Base-by-base conservation (phyloP, 129 eudicot genomes). In the Centaurea solstitialis region DNA sequence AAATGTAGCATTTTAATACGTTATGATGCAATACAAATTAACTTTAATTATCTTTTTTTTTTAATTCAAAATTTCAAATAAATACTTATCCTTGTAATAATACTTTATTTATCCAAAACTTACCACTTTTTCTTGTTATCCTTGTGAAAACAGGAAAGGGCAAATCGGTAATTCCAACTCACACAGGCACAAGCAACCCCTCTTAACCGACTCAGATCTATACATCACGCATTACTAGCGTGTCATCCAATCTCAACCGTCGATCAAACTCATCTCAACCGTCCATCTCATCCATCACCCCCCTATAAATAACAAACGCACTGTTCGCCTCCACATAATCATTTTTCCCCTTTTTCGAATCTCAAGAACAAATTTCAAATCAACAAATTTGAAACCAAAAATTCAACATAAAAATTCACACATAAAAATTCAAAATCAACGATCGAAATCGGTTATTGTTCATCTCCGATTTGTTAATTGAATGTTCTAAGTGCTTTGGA, bases 131-230 rank as follows among this genome's bases (percentile, higher is more conserved):
- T 33, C 4, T 10, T 10, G 12, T 57, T 67, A 67, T 22, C 9
- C 1, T 20, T 20, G 28, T 7, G n/a, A 21, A 18, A 64, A 2
- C 28, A 18, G 68, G 28, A 20, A 12, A 18, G 9, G 68, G 68
- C 30, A 64, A 68, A 30, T 68, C 0, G 9, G 7, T 6, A 6
- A 37, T 70, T 37, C 0, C n/a, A 9, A 70, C 3, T 0, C 40
- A 37, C 75, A 78, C 2, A 68, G 21, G 68, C 81, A 20, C 75
- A 78, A 68, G 70, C 24, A 79, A 79, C 30, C 85, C 39, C 70
- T 74, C 70, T 33, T 78, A 78, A 83, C 80, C 80, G 83, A 75
- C 87, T 65, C 79, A 39, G 75, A 62, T 72, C 78, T 45, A 5
- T 40, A 71, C 10, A 57, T 62, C 74, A 78, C 80, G 84, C 80